Base-by-base conservation (phyloP, 2,329 filamentous ascomycete genomes). In the Colletotrichum sp. region DNA sequence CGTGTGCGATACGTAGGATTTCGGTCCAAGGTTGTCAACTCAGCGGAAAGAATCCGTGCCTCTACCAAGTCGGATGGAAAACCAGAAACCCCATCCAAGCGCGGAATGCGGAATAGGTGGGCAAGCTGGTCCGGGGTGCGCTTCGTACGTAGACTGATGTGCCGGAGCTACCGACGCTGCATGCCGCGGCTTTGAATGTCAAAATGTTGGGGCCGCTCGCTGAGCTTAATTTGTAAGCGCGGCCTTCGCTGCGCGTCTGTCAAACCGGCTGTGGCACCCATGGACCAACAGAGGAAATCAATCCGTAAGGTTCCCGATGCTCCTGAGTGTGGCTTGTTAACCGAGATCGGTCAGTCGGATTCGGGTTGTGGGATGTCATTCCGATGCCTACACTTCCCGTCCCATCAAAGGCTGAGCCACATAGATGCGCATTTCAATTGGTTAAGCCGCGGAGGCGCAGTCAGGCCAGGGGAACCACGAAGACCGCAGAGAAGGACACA, bases 111-210 rank as follows among this genome's bases (percentile, higher is more conserved):
- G 61, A 67, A 56, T 28, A 56, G 28, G 34, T 7, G 63, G 34
- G 18, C 16, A 52, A 52, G 18, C 43, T 52, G n/a, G 43, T 52
- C 10, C 43, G n/a, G 43, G 18, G n/a, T 52, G n/a, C 43, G 5
- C 43, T 52, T 21, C n/a, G n/a, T 52, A 48, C 43, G 43, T 48
- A 48, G 36, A 38, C 36, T 38, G 36, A 38, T 38, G 12, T 65
- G 66, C 58, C 71, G 71, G 71, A 74, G 67, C 71, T 48, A 64
- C 71, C 71, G 71, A 74, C 59, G 59, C 58, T 21, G 18, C 18
- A 32, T 61, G 30, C 34, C 24, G 24, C 68, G 48, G 67, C 55
- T 36, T 58, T 32, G 43, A 32, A 32, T n/a, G 32, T 71, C 59
- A 62, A 62, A 36, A 18, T 32, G 21, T 55, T 66, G 32, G 24